Percentiles rank a stretch among this genome's conserved stretches.
These are phyloP conservation scores for Pseudotsuga menziesii DNA, from an alignment of 75 land plant species.

Conservation along the genomic window DNA sequence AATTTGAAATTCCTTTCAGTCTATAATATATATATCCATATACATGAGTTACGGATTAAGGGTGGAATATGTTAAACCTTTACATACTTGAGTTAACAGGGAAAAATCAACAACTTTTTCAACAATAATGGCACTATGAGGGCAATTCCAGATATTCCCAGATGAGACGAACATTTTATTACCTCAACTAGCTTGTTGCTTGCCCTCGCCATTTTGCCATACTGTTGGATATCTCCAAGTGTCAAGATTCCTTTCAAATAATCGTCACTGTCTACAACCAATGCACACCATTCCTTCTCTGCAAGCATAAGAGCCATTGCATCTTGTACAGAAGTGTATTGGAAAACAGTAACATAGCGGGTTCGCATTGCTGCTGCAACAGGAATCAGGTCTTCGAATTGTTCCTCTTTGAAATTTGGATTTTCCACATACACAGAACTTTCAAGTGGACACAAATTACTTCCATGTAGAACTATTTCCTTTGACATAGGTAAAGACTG, in stretches of 20 bases:
- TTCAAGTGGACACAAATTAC: slow-evolving; percentile 69
- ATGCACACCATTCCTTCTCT: slow-evolving; percentile 84
- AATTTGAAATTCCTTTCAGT: neutral
- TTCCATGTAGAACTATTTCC: slow-evolving; percentile 10
- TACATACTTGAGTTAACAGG: neutral
- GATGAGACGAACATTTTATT: neutral
- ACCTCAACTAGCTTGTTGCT: slow-evolving; percentile 28
- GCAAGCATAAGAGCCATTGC: slow-evolving; percentile 61
- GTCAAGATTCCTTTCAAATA: slow-evolving; percentile 57
- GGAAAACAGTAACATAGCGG: slow-evolving; percentile 46
- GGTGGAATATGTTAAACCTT: neutral
- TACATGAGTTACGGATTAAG: neutral
- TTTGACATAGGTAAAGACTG: slow-evolving; percentile 7
- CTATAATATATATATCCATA: neutral
- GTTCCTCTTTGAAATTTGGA: slow-evolving; percentile 17
- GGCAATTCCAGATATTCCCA: neutral
- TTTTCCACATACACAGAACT: slow-evolving; percentile 73
- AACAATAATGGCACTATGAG: neutral
- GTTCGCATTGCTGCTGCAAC: slow-evolving; percentile 86
- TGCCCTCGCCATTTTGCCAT: slow-evolving; percentile 27
- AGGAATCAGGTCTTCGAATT: slow-evolving; percentile 44
- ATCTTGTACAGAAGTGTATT: slow-evolving; percentile 44
- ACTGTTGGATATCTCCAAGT: slow-evolving; percentile 74
- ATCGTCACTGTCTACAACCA: slow-evolving; percentile 46
- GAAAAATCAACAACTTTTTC: neutral